phyloP scores from a whole-genome alignment of 306 rosid genomes.

The Acacia melanoxylon region DNA sequence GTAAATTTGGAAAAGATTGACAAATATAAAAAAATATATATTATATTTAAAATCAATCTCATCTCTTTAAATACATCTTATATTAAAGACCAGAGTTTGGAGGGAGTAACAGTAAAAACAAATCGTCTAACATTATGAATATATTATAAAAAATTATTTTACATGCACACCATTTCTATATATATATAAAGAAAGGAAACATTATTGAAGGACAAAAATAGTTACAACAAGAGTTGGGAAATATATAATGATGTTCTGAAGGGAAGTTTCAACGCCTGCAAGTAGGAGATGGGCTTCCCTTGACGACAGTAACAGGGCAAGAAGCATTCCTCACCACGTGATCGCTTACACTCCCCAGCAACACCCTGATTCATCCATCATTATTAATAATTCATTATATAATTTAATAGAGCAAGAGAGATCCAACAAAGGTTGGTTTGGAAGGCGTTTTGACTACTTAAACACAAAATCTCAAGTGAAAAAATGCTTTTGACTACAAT shows the following conservation, averaged over 20 bases:
- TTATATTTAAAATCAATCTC: no score
- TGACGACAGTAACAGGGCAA: slow-evolving; percentile 77
- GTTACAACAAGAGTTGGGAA: neutral
- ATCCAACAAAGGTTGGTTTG: no score
- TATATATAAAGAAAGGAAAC: neutral
- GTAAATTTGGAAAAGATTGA: no score
- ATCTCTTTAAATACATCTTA: no score
- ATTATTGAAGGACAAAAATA: neutral
- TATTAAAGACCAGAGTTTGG: no score
- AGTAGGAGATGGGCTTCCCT: slow-evolving; percentile 43
- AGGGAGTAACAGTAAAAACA: neutral
- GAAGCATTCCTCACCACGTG: slow-evolving; percentile 65
- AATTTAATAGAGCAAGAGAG: neutral
- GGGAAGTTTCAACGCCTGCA: neutral
- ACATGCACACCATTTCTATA: neutral
- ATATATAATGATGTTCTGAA: neutral
- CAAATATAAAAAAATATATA: no score
- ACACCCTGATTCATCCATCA: slow-evolving; percentile 40
- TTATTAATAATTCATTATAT: neutral
- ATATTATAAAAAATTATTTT: neutral
- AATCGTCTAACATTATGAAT: neutral
- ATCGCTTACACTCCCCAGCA: slow-evolving; percentile 78
- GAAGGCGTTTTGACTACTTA: no score
- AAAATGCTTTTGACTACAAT: no score
- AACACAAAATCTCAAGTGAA: no score